A percentile compares a stretch with the other conserved stretches of the same genome.
These are phyloP conservation scores for Staphylotrichum longicolle DNA, from an alignment of 495 filamentous ascomycete species.

Conservation along the genomic window DNA sequence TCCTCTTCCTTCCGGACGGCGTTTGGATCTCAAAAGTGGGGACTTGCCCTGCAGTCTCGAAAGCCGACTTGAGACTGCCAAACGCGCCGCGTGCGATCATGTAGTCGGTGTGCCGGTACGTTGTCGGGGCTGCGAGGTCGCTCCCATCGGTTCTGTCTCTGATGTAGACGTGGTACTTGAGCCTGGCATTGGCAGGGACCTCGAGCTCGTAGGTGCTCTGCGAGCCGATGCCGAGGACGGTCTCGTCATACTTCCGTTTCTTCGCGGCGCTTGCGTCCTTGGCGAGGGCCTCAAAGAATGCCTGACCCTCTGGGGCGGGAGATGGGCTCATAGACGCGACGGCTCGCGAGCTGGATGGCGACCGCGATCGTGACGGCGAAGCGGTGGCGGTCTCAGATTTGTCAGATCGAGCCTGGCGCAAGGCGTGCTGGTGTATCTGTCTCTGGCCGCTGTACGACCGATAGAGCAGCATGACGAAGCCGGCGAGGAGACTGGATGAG, in stretches of 20 bases:
- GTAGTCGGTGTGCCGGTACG: conserved; percentile 20
- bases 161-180: conserved; percentile 25
- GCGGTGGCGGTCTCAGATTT: not conserved
- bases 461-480: conserved; percentile 24
- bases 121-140: conserved; percentile 11
- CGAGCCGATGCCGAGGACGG: not conserved
- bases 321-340: not conserved
- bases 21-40: conserved; percentile 21
- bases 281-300: conserved; percentile 20
- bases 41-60: conserved; percentile 17
- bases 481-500: conserved; percentile 15
- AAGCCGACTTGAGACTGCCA: conserved; percentile 13
- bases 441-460: conserved; percentile 6
- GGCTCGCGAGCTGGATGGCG: not conserved
- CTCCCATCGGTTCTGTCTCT: conserved; percentile 20
- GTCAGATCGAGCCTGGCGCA: not conserved
- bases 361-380: not conserved
- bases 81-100: conserved; percentile 19
- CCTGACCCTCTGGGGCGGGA: not conserved
- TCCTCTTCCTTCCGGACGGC: conserved; percentile 8
- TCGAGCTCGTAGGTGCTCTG: conserved; percentile 19
- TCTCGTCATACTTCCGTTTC: conserved; percentile 18
- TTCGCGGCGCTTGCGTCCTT: conserved; percentile 13
- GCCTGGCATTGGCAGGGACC: conserved; percentile 23
- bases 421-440: not conserved